Evolutionary conservation across 192 early-diverging fungal species (phyloP), one percentile per base, ranked within the genome.

Genomic region (Dispira simplex): DNA sequence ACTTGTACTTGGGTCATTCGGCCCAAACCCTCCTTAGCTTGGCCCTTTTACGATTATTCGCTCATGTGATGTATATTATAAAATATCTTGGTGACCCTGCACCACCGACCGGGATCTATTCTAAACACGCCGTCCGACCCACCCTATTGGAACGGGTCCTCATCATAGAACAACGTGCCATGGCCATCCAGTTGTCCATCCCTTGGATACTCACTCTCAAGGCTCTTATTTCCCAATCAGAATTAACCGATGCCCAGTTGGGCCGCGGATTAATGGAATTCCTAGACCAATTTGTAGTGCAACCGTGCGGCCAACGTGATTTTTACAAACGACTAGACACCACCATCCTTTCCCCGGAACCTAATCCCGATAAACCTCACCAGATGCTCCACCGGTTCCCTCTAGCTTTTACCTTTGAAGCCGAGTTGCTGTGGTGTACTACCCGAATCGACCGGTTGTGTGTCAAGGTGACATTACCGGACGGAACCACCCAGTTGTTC

Each of bases 41-140:
- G 28, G 68, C 70, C 53, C 74, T 75, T 62, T 74, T 82, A 44
- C 74, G 78, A 4, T 46, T 80, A 0, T 32, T 82, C 43, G 81
- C 81, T 3, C 77, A 80, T 57, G 63, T 75, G 25, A 60, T 78
- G 1, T 80, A 72, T 8, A 44, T 46, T 10, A 12, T 63, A 8
- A 44, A 23, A 11, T 8, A 26, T 0, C 11, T 60, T 60, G 28
- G 44, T 18, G 58, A 25, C 8, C 58, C 44, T 25, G 8, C 32
- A 32, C 58, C 8, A 26, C 18, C 20, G 21, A 10, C 51, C 51
- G n/a, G 18, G 8, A 9, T 11, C 58, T 27, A 18, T 20, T 20
- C 43, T 25, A 27, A 8, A 60, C 27, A n/a, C 27, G 28, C 27
- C 32, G 12, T n/a, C 10, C 58, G 9, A 39, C 58, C 27, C 58